Percentiles rank a stretch among this genome's conserved stretches.
Conservation (phyloP, 257 asterid genomes). For the Dorcoceras hygrometricum region DNA sequence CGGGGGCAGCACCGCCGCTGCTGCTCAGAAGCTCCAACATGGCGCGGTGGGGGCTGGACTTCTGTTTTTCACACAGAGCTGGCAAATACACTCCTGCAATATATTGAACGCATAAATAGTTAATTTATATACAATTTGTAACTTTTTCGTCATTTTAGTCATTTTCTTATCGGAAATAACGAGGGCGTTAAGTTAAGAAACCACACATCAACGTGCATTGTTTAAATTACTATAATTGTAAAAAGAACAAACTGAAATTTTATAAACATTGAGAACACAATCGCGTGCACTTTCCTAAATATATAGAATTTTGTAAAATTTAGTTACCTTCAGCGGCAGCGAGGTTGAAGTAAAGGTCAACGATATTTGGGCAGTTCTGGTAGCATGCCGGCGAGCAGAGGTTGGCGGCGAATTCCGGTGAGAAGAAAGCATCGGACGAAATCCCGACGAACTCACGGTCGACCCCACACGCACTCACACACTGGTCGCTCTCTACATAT, state of each 20-base stretch:
- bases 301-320: not conserved
- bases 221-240: too few relatives aligned
- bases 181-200: too few relatives aligned
- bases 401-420: slow-evolving; percentile 43
- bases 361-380: slow-evolving; percentile 58
- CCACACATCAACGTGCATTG: too few relatives aligned
- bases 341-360: slow-evolving; percentile 68
- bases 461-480: slow-evolving; percentile 60
- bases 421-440: slow-evolving; percentile 67
- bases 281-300: too few relatives aligned
- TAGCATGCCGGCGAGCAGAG: slow-evolving; percentile 71
- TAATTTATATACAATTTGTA: too few relatives aligned
- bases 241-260: too few relatives aligned
- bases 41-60: slow-evolving; percentile 47
- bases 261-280: too few relatives aligned
- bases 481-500: slow-evolving; percentile 56
- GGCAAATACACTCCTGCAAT: slow-evolving; percentile 62
- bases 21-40: slow-evolving; percentile 56
- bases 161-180: too few relatives aligned
- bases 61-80: slow-evolving; percentile 46
- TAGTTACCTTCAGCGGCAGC: slow-evolving; percentile 76
- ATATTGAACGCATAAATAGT: too few relatives aligned
- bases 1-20: slow-evolving; percentile 34
- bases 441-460: slow-evolving; percentile 63
- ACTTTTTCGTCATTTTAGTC: too few relatives aligned